Percentiles rank a stretch among this genome's conserved stretches.
phyloP scores from a whole-genome alignment of 106 monocot genomes.

The Dendrobium officinale region DNA sequence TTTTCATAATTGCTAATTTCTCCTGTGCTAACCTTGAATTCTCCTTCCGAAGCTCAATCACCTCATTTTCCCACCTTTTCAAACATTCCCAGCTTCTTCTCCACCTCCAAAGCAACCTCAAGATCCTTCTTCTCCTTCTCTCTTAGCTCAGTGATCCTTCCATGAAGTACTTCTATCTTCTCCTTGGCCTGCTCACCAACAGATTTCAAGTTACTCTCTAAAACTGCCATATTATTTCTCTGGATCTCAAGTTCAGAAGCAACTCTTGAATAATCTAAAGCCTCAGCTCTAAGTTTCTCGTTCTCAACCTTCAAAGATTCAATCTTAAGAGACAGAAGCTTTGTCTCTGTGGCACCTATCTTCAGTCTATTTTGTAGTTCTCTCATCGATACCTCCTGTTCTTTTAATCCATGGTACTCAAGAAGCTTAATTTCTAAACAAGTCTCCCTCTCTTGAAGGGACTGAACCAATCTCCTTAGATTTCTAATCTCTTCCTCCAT shows the following conservation, averaged over 20 bases:
- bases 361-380: constrained; percentile 49
- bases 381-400: constrained; percentile 30
- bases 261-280: constrained; percentile 18
- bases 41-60: constrained; percentile 19
- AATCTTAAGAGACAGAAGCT: constrained; percentile 33
- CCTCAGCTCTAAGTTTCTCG: constrained; percentile 35
- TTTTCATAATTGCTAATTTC: constrained; percentile 37
- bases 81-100: constrained; percentile 33
- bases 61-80: constrained; percentile 48
- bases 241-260: constrained; percentile 34
- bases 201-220: constrained; percentile 35
- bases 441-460: constrained; percentile 39
- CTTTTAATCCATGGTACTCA: constrained; percentile 46
- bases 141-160: constrained; percentile 26
- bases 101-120: constrained; percentile 23
- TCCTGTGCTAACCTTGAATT: constrained; percentile 52
- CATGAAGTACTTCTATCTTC: constrained; percentile 30
- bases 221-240: constrained; percentile 24
- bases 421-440: constrained; percentile 41
- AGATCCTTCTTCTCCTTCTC: constrained; percentile 15
- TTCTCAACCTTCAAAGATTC: constrained; percentile 60
- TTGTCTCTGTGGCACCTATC: constrained; percentile 22
- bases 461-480: constrained; percentile 30
- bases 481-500: constrained; percentile 38
- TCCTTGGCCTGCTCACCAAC: constrained; percentile 34